These are phyloP conservation scores for Dioscorea dumetorum DNA, from an alignment of 106 monocot genomes.

Conservation along the genomic window DNA sequence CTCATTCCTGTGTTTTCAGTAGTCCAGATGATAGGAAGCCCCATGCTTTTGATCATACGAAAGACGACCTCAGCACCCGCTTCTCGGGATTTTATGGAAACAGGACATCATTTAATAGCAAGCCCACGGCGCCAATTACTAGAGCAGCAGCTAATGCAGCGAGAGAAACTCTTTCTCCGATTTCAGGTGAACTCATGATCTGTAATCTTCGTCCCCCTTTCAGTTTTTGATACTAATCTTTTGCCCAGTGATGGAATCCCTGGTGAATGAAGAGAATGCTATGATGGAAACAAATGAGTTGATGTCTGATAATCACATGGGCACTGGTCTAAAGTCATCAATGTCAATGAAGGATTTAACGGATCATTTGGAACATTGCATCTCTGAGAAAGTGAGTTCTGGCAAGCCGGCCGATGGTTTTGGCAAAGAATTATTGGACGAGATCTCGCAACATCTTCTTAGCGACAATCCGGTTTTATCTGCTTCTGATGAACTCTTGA, in stretches of 20 bases:
- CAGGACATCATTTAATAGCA: conserved; percentile 19
- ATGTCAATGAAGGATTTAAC: conserved; percentile 83
- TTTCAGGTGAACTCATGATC: conserved; percentile 44
- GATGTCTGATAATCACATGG: conserved; percentile 24
- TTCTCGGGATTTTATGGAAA: conserved; percentile 21
- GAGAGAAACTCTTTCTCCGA: conserved; percentile 29
- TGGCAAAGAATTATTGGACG: conserved; percentile 49
- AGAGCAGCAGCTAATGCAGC: conserved; percentile 17
- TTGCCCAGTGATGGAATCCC: no score
- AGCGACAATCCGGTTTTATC: conserved; percentile 45
- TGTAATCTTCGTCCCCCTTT: neutral
- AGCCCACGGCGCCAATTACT: conserved; percentile 16
- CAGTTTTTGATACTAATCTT: conserved; percentile 22
- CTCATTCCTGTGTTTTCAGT: conserved; percentile 49
- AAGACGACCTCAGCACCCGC: conserved; percentile 27
- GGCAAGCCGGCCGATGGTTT: conserved; percentile 21
- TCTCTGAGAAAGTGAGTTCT: conserved; percentile 46
- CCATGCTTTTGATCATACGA: conserved; percentile 32
- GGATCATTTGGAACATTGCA: conserved; percentile 69
- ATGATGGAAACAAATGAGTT: conserved; percentile 9
- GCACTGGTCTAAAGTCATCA: conserved; percentile 58
- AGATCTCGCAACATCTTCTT: conserved; percentile 50
- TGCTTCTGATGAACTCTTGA: conserved; percentile 53
- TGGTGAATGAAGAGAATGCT: conserved; percentile 10
- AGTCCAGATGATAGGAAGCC: conserved; percentile 40